Evolutionary conservation across 1,284 basidiomycete species (phyloP).

Genomic region (Phenoliferia sp.): DNA sequence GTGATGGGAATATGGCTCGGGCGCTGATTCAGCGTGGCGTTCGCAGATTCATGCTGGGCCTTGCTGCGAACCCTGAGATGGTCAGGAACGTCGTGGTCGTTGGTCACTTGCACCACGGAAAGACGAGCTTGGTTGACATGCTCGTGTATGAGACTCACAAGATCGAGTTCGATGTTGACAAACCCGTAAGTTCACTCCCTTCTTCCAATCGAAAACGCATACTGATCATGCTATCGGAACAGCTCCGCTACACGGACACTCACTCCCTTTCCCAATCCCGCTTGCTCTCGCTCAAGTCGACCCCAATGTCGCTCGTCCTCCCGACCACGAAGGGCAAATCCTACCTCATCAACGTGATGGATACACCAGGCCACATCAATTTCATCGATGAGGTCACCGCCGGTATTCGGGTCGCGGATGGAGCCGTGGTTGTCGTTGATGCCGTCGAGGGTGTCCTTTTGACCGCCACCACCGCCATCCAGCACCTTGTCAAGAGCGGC

Average conservation of each 20-base stretch:
- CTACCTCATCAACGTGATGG: conserved; percentile 86
- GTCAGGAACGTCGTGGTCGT: conserved; percentile 91
- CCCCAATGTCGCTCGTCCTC: conserved; percentile 89
- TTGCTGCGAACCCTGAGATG: conserved; percentile 90
- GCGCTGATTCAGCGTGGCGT: background rate
- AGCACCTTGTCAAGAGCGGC: conserved; percentile 25
- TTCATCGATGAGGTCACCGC: conserved; percentile 95
- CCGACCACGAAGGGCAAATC: conserved; percentile 87
- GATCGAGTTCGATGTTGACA: conserved; percentile 84
- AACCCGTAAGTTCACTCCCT: conserved; percentile 55
- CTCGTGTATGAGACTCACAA: conserved; percentile 95
- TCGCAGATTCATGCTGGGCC: conserved; percentile 78
- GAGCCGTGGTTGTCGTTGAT: conserved; percentile 88
- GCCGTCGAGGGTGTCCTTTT: conserved; percentile 79
- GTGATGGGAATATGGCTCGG: background rate
- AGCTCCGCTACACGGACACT: conserved; percentile 92
- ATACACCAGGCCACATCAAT: conserved; percentile 97
- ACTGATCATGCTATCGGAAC: background rate
- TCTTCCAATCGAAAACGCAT: background rate
- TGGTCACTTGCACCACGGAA: conserved; percentile 96
- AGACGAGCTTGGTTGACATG: conserved; percentile 95
- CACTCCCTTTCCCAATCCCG: conserved; percentile 83
- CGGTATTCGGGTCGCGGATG: conserved; percentile 82
- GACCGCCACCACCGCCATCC: conserved; percentile 27
- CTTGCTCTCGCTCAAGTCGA: conserved; percentile 91